Evolutionary conservation across 2,329 filamentous ascomycete species (phyloP).

Genomic region (Zalaria sp.): DNA sequence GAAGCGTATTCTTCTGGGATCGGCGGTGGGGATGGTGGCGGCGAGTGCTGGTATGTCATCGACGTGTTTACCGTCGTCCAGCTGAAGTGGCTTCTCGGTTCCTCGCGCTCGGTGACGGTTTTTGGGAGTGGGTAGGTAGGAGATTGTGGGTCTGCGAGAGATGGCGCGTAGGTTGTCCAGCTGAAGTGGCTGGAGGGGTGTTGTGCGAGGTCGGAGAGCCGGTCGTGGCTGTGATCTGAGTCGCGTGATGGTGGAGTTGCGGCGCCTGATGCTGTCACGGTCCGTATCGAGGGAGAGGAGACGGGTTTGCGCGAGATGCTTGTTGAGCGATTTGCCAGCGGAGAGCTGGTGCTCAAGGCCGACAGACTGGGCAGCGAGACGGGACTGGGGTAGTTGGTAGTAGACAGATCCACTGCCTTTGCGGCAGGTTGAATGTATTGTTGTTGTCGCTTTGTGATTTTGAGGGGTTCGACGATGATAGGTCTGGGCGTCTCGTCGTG

Average conservation of each 20-base stretch:
- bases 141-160: constrained; percentile 6
- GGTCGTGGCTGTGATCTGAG: constrained; percentile 5
- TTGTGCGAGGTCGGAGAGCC: background rate
- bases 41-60: constrained; percentile 20
- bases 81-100: constrained; percentile 23
- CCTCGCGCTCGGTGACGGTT: constrained; percentile 10
- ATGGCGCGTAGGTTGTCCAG: constrained; percentile 18
- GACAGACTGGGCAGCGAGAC: background rate
- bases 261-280: constrained; percentile 1
- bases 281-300: background rate
- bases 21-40: constrained; percentile 6
- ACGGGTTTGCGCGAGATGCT: background rate
- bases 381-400: too few relatives aligned
- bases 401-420: too few relatives aligned
- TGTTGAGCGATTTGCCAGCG: background rate
- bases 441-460: background rate
- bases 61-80: constrained; percentile 26
- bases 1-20: too few relatives aligned
- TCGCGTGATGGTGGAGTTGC: constrained; percentile 1
- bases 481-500: too few relatives aligned
- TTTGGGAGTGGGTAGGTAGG: constrained; percentile 10
- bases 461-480: too few relatives aligned
- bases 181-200: constrained; percentile 16
- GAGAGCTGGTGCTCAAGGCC: background rate
- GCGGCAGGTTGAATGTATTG: background rate